A percentile compares a stretch with the other conserved stretches of the same genome.
Conservation (phyloP, 768 basidiomycete genomes). For the Lactarius vividus region DNA sequence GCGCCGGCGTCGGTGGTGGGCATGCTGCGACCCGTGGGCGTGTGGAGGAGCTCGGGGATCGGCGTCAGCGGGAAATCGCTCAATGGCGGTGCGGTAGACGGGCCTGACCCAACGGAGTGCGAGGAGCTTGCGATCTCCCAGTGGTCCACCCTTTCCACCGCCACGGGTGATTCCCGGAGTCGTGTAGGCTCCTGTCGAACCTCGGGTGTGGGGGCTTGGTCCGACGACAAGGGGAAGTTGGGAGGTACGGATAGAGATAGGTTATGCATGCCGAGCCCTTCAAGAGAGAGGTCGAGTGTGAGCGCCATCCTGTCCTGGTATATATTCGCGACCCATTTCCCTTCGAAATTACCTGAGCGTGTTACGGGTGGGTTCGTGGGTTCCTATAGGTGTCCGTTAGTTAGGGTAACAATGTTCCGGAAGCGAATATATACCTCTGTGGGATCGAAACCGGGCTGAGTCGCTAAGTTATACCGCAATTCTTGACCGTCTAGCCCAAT, state of each 20-base stretch:
- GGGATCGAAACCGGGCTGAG: background rate
- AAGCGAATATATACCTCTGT: background rate
- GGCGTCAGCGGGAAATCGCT: slow-evolving; percentile 26
- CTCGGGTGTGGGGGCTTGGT: background rate
- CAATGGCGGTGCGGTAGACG: slow-evolving; percentile 17
- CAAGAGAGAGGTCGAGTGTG: slow-evolving; percentile 18
- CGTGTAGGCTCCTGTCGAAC: background rate
- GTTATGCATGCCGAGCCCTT: slow-evolving; percentile 9
- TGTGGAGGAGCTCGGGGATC: slow-evolving; percentile 22
- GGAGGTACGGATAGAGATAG: slow-evolving; percentile 7
- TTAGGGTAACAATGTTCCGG: background rate
- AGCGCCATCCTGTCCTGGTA: slow-evolving; percentile 8
- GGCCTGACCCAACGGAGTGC: slow-evolving; percentile 14
- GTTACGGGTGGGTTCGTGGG: background rate
- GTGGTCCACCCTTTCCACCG: background rate
- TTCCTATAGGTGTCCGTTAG: slow-evolving; percentile 6
- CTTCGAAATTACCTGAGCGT: slow-evolving; percentile 6
- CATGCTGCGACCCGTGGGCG: slow-evolving; percentile 12
- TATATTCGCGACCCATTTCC: slow-evolving; percentile 11
- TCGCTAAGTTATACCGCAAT: background rate
- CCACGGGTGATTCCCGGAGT: background rate
- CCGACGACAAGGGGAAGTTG: background rate
- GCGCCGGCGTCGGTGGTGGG: too few species aligned
- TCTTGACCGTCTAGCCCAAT: background rate
- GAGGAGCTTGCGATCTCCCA: slow-evolving; percentile 8